Percentiles rank a stretch among this genome's conserved stretches.
These are phyloP conservation scores for Ustulina deusta DNA, from an alignment of 2,329 filamentous ascomycete genomes.

Conservation along the genomic window DNA sequence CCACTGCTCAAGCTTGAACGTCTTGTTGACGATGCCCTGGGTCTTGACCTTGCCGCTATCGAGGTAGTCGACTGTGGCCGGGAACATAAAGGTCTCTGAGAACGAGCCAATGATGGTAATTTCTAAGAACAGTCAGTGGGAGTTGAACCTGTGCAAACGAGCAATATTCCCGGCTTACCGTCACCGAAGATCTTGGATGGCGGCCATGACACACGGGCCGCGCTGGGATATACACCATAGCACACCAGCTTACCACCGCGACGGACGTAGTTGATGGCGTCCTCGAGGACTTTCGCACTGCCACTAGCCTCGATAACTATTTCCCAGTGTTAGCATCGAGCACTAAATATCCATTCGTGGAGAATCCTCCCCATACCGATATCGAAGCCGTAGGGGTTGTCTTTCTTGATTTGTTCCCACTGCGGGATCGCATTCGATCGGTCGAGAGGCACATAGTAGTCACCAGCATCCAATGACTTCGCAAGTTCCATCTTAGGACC, in stretches of 20 bases:
- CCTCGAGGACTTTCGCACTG: slow-evolving; percentile 75
- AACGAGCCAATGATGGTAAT: slow-evolving; percentile 80
- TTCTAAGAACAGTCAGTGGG: slow-evolving; percentile 56
- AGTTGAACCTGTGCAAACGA: not conserved
- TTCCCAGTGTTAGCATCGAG: slow-evolving; percentile 36
- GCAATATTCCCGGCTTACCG: slow-evolving; percentile 40
- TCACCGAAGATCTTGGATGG: slow-evolving; percentile 77
- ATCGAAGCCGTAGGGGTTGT: slow-evolving; percentile 79
- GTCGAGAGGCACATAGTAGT: slow-evolving; percentile 66
- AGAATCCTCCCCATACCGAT: slow-evolving; percentile 59
- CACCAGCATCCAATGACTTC: slow-evolving; percentile 65
- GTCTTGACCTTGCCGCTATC: slow-evolving; percentile 72
- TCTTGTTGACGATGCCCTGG: slow-evolving; percentile 78
- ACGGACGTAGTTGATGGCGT: slow-evolving; percentile 77
- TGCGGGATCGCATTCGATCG: slow-evolving; percentile 67
- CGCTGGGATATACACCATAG: slow-evolving; percentile 75
- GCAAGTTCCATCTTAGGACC: slow-evolving; percentile 79
- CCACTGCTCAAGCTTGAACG: slow-evolving; percentile 79
- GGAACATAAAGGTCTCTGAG: slow-evolving; percentile 80
- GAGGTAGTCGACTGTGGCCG: slow-evolving; percentile 64
- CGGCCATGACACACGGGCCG: slow-evolving; percentile 73
- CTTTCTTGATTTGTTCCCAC: slow-evolving; percentile 70
- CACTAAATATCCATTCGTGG: not conserved
- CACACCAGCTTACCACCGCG: slow-evolving; percentile 78
- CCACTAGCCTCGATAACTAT: slow-evolving; percentile 76